A percentile compares a stretch with the other conserved stretches of the same genome.
phyloP scores from a whole-genome alignment of 768 basidiomycete genomes.

The Trametes punicea region DNA sequence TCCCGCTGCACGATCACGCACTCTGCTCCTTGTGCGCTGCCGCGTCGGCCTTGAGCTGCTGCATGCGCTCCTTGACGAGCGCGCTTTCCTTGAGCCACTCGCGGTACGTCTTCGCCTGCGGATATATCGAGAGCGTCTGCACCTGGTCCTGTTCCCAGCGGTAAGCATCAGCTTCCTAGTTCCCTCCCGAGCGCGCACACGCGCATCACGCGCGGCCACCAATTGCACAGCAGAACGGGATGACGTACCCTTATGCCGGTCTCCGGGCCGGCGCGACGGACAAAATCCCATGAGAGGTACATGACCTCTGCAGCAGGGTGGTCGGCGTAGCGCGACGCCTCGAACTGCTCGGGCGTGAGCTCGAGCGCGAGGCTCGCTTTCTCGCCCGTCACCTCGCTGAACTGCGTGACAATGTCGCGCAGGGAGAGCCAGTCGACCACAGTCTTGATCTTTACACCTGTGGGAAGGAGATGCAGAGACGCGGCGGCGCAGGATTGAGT shows the following conservation, averaged over 20 bases:
- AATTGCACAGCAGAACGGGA: neutral
- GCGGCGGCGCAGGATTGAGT: neutral
- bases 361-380: slow-evolving; percentile 11
- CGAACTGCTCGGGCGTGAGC: slow-evolving; percentile 10
- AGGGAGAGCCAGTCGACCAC: slow-evolving; percentile 8
- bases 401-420: slow-evolving; percentile 4
- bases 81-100: slow-evolving; percentile 10
- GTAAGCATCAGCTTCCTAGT: too few relatives aligned
- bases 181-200: too few relatives aligned
- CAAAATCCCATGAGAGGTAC: slow-evolving; percentile 13
- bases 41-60: slow-evolving; percentile 5
- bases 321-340: slow-evolving; percentile 4
- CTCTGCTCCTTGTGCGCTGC: neutral
- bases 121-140: slow-evolving; percentile 11
- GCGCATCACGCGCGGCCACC: neutral
- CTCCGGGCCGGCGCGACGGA: neutral
- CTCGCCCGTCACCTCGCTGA: slow-evolving; percentile 12
- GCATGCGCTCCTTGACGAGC: slow-evolving; percentile 3
- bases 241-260: slow-evolving; percentile 3
- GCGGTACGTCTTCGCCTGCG: slow-evolving; percentile 11
- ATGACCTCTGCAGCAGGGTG: slow-evolving; percentile 9
- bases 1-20: too few relatives aligned
- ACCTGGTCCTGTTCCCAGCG: neutral
- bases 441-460: slow-evolving; percentile 12
- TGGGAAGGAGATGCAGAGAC: neutral